Conservation (phyloP, 768 basidiomycete genomes). For the Boletellus ananas region DNA sequence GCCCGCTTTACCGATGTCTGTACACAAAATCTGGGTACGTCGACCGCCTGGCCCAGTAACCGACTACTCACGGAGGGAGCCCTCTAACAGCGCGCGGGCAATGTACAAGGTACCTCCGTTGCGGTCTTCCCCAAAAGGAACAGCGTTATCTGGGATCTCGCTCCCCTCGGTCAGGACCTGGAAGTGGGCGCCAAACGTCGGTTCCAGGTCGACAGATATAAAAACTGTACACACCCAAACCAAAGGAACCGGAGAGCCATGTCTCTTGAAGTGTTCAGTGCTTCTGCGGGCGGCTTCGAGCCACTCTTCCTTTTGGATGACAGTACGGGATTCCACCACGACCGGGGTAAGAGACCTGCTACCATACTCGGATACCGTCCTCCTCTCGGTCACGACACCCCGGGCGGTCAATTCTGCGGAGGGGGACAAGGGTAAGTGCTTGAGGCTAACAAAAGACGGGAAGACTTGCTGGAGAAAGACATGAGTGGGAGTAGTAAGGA, state of each 20-base stretch:
- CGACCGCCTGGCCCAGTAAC: neutral
- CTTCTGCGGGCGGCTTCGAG: constrained; percentile 28
- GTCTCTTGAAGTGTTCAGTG: constrained; percentile 24
- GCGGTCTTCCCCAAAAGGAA: constrained; percentile 32
- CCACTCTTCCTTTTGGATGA: constrained; percentile 28
- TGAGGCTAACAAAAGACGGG: too few species aligned
- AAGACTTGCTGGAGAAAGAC: constrained; percentile 16
- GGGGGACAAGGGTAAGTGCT: constrained; percentile 11
- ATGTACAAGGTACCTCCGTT: constrained; percentile 26
- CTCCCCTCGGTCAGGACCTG: constrained; percentile 30
- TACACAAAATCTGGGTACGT: neutral
- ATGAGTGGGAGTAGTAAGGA: constrained; percentile 5
- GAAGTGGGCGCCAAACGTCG: neutral
- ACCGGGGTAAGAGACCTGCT: constrained; percentile 15
- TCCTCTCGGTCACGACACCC: constrained; percentile 8
- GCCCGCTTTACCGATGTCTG: constrained; percentile 36
- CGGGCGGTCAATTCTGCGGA: constrained; percentile 8
- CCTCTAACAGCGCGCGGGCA: constrained; percentile 32
- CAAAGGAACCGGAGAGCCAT: constrained; percentile 30
- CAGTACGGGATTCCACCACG: constrained; percentile 8
- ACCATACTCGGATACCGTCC: constrained; percentile 17
- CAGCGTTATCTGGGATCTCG: constrained; percentile 33
- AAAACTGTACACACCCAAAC: constrained; percentile 25
- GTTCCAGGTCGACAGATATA: neutral
- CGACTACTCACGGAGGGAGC: constrained; percentile 25